Evolutionary conservation across 805 yeast genomes (phyloP), one percentile per base, ranked within the genome.

Genomic region (Ogataea angusta): DNA sequence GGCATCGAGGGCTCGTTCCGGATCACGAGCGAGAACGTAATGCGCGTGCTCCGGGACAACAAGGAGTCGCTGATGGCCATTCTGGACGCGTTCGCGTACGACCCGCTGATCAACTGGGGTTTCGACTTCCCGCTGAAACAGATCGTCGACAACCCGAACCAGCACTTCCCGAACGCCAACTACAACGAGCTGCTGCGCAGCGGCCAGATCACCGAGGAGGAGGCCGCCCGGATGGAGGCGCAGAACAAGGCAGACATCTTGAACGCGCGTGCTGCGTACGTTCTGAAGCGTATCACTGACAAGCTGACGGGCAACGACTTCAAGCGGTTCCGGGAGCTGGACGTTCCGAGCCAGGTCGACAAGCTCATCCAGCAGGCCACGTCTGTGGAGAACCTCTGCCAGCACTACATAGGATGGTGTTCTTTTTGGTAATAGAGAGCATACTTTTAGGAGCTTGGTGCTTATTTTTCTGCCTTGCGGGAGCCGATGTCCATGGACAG

Each of bases 351-450:
- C 3, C 99, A 93, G 63, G 98, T 93, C 27, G 98, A 93, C 53
- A 83, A 82, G 59, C 69, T 93, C 59, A 93, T 93, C 37, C 95
- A 86, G 54, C 96, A 93, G 60, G 98, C 99, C 2, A 93, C 98
- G 0, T 84, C 95, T 35, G 95, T 91, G 22, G 98, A 93, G 59
- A 93, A 93, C 54, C 67, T 93, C 40, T 93, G 98, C 57, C 97
- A 89, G 64, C 99, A 91, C 64, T 93, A 86, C 59, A 85, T 93
- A 47, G 99, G 99, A 14, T 93, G 99, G 99, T 93, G 99, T 66
- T 86, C 98, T 1, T 93, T 91, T 76, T 93, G 99, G 98, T 91
- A 56, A 62, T 15, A n/a, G n/a, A n/a, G n/a, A n/a, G n/a, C n/a
- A n/a, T n/a, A n/a, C n/a, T n/a, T n/a, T n/a, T n/a, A n/a, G n/a